A percentile compares a stretch with the other conserved stretches of the same genome.
These are phyloP conservation scores for Termitomyces sp. DNA, from an alignment of 768 basidiomycete species.

Conservation along the genomic window DNA sequence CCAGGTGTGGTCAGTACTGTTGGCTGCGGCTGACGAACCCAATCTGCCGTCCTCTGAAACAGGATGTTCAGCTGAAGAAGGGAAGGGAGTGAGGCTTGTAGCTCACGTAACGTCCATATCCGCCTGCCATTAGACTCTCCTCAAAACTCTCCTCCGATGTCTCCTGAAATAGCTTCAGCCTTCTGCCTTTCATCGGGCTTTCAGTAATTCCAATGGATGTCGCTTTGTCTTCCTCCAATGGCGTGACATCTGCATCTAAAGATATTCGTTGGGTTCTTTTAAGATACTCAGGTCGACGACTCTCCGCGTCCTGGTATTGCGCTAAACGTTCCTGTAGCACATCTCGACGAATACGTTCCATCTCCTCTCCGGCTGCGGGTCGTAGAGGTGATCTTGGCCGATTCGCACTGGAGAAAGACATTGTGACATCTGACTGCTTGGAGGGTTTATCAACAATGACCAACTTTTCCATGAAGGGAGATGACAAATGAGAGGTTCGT, in stretches of 20 bases:
- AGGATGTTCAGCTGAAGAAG: constrained; percentile 5
- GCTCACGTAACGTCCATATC: constrained; percentile 70
- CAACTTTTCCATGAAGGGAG: constrained; percentile 40
- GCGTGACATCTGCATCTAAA: constrained; percentile 33
- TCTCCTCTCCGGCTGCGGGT: constrained; percentile 42
- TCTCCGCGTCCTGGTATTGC: constrained; percentile 50
- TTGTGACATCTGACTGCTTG: neutral
- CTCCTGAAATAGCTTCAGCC: constrained; percentile 73
- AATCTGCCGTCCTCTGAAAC: constrained; percentile 51
- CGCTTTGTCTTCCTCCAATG: constrained; percentile 26
- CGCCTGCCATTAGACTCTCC: constrained; percentile 78
- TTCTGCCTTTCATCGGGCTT: constrained; percentile 66
- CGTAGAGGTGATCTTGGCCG: constrained; percentile 20
- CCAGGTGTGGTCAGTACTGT: constrained; percentile 33
- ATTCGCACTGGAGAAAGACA: neutral
- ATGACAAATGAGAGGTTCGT: constrained; percentile 33
- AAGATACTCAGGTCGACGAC: constrained; percentile 66
- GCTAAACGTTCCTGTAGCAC: constrained; percentile 44
- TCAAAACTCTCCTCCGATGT: constrained; percentile 83
- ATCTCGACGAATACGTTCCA: constrained; percentile 53
- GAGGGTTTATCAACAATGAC: constrained; percentile 20
- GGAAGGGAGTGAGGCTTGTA: neutral
- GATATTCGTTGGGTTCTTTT: constrained; percentile 49
- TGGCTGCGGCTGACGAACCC: constrained; percentile 53
- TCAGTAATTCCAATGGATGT: constrained; percentile 54